phyloP scores from a whole-genome alignment of 2,329 filamentous ascomycete genomes.

The Metarhizium album region DNA sequence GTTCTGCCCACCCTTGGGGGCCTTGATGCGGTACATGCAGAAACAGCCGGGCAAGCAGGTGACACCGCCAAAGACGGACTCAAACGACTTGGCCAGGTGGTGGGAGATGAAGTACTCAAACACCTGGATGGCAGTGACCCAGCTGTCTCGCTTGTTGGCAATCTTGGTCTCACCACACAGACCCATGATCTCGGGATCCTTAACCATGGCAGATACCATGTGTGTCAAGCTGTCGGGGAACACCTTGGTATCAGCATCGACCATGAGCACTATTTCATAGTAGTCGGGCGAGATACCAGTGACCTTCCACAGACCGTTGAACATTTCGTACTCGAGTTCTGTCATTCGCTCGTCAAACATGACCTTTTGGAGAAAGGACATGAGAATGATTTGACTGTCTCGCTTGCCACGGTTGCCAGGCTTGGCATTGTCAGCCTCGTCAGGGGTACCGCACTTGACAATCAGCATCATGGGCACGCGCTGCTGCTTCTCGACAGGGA shows the following conservation, averaged over 20 bases:
- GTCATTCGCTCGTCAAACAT: conserved; percentile 99
- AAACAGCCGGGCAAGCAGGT: conserved; percentile 98
- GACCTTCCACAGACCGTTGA: conserved; percentile 97
- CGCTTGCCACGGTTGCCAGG: conserved; percentile 97
- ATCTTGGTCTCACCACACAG: conserved; percentile 99
- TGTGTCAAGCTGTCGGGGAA: conserved; percentile 97
- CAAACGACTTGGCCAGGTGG: conserved; percentile 92
- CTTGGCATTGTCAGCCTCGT: conserved; percentile 71
- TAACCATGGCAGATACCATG: conserved; percentile 98
- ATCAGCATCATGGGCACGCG: conserved; percentile 96
- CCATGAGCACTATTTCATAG: conserved; percentile 97
- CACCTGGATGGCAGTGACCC: conserved; percentile 97
- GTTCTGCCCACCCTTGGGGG: conserved; percentile 94
- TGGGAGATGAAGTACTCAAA: conserved; percentile 99
- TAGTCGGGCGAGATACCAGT: conserved; percentile 97
- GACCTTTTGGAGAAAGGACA: conserved; percentile 99
- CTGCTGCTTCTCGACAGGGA: conserved; percentile 82
- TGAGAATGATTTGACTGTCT: conserved; percentile 96
- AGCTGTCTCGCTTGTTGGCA: conserved; percentile 89
- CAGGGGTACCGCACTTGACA: conserved; percentile 90
- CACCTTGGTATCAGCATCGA: conserved; percentile 97
- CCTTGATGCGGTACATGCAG: conserved; percentile 99
- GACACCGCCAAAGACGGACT: conserved; percentile 97
- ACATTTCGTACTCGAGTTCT: conserved; percentile 98
- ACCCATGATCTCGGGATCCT: conserved; percentile 98